These are phyloP conservation scores for Starmerella davenportii DNA, from an alignment of 805 yeast species.

Conservation along the genomic window DNA sequence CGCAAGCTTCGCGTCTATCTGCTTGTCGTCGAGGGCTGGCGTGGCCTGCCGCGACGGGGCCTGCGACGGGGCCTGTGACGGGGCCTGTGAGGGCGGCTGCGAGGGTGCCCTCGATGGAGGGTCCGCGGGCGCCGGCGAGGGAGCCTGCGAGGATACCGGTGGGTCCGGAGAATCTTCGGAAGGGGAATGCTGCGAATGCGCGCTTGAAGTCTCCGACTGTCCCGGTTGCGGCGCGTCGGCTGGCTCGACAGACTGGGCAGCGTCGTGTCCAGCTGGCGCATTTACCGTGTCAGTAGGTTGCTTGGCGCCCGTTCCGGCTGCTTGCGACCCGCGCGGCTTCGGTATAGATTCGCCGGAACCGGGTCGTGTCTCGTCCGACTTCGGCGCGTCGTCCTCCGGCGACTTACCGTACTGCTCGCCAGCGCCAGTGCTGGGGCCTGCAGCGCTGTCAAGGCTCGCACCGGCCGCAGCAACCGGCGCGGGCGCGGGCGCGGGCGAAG, in stretches of 20 bases:
- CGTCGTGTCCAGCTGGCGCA: no score
- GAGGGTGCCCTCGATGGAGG: background rate
- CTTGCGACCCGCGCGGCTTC: no score
- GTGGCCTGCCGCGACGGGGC: background rate
- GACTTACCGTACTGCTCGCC: background rate
- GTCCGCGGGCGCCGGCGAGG: background rate
- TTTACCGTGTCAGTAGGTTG: no score
- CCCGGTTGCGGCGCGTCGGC: no score
- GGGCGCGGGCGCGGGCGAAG: background rate
- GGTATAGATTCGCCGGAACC: background rate
- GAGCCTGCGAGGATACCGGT: background rate
- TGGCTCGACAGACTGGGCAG: background rate
- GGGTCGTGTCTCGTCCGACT: background rate
- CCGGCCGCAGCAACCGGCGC: background rate
- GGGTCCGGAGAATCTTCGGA: background rate
- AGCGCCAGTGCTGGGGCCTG: no score
- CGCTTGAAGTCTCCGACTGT: background rate
- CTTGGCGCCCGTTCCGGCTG: no score
- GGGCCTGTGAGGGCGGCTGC: background rate
- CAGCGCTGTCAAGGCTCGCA: background rate
- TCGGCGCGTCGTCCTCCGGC: background rate
- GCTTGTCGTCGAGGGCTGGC: background rate
- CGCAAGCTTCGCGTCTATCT: slow-evolving; percentile 13
- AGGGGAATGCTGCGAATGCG: no score
- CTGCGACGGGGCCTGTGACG: background rate